Conservation (phyloP, 2,329 filamentous ascomycete species). For the Cladosporium halotolerans region DNA sequence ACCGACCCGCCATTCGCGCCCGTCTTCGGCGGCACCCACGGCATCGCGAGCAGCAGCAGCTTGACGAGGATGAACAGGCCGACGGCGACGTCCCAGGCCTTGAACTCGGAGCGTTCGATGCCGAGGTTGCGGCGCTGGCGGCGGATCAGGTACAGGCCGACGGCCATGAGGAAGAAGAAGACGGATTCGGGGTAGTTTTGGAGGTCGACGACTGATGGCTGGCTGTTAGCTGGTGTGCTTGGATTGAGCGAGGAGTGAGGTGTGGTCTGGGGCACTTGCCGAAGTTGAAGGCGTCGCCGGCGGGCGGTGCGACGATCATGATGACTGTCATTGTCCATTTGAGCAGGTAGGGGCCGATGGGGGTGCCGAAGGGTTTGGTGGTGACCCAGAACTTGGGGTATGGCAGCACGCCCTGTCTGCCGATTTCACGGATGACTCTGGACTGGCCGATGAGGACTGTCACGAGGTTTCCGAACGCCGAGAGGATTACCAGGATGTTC, state of each 20-base stretch:
- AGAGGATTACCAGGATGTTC: constrained; percentile 52
- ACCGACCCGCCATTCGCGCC: constrained; percentile 58
- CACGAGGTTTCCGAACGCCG: constrained; percentile 54
- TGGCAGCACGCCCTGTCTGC: constrained; percentile 55
- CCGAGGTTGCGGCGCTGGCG: constrained; percentile 47
- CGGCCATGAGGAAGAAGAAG: constrained; percentile 52
- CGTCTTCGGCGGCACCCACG: constrained; percentile 62
- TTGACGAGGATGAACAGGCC: constrained; percentile 56
- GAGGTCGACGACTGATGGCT: constrained; percentile 30
- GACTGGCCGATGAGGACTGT: constrained; percentile 51
- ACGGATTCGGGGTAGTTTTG: constrained; percentile 52
- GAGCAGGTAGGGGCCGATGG: constrained; percentile 52
- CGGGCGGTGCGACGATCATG: constrained; percentile 54
- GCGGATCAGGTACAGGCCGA: constrained; percentile 55
- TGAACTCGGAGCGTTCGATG: constrained; percentile 47
- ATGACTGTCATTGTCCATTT: constrained; percentile 54
- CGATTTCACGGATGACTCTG: constrained; percentile 55
- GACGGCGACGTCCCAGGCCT: constrained; percentile 53
- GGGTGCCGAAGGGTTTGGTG: constrained; percentile 58
- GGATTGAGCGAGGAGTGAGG: background rate
- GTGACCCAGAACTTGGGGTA: constrained; percentile 58
- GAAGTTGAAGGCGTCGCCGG: constrained; percentile 59
- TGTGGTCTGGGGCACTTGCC: constrained; percentile 19
- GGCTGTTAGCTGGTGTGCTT: background rate
- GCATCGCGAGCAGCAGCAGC: constrained; percentile 59